A percentile compares a stretch with the other conserved stretches of the same genome.
Evolutionary conservation across 1,284 basidiomycete genomes (phyloP).

Genomic region (Chalciporus sp.): DNA sequence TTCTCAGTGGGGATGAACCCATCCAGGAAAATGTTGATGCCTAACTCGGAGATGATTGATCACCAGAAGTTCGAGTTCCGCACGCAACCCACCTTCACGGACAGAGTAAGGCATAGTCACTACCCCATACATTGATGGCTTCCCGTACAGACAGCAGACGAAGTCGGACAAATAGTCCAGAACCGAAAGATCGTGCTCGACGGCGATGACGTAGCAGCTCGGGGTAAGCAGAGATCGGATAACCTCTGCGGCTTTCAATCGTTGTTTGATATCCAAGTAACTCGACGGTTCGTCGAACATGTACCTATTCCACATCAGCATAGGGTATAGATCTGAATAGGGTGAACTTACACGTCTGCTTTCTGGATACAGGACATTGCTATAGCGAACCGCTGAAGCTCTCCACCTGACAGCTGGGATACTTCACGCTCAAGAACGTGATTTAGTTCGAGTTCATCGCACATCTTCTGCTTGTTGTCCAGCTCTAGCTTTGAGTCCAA

Average conservation of each 20-base stretch:
- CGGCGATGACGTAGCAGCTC: slow-evolving; percentile 90
- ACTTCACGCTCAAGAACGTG: slow-evolving; percentile 86
- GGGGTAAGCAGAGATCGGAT: slow-evolving; percentile 85
- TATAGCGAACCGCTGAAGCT: slow-evolving; percentile 95
- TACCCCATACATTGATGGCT: slow-evolving; percentile 96
- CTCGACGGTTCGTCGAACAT: slow-evolving; percentile 98
- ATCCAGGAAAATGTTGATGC: slow-evolving; percentile 98
- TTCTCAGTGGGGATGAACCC: slow-evolving; percentile 99
- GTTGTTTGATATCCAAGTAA: slow-evolving; percentile 95
- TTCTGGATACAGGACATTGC: slow-evolving; percentile 91
- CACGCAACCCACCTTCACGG: slow-evolving; percentile 74
- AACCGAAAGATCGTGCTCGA: slow-evolving; percentile 97
- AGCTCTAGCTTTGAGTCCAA: slow-evolving; percentile 85
- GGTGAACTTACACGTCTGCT: slow-evolving; percentile 78
- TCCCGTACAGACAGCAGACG: slow-evolving; percentile 95
- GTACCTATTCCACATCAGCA: slow-evolving; percentile 55
- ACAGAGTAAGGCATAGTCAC: slow-evolving; percentile 98
- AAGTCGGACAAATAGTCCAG: slow-evolving; percentile 97
- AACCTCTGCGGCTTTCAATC: slow-evolving; percentile 92
- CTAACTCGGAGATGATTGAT: slow-evolving; percentile 33
- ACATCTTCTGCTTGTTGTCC: slow-evolving; percentile 82
- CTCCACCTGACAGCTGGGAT: slow-evolving; percentile 87
- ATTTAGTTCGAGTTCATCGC: slow-evolving; percentile 83
- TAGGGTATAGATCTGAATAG: not conserved
- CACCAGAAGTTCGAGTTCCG: not conserved